Conservation (phyloP, 140 eudicot species). For the Bidens hawaiensis region DNA sequence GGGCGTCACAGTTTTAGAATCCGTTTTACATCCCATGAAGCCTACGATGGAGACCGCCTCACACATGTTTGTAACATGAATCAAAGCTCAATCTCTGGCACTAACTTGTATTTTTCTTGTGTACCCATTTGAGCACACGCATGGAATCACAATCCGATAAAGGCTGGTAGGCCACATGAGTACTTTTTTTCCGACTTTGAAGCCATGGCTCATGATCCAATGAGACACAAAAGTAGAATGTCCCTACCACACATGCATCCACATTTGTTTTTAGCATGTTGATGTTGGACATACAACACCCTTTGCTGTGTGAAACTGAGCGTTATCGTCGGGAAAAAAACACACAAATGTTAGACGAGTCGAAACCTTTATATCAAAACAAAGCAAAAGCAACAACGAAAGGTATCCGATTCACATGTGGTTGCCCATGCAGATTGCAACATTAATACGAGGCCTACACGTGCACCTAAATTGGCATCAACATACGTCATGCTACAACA, state of each 20-base stretch:
- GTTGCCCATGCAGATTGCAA: constrained; percentile 1
- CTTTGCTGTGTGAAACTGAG: constrained; percentile 27
- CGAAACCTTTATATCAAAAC: constrained; percentile 5
- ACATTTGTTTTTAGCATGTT: constrained; percentile 25
- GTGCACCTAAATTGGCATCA: constrained; percentile 18
- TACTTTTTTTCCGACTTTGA: constrained; percentile 17
- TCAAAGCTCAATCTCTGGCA: not conserved
- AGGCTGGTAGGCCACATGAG: not conserved
- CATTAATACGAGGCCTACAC: constrained; percentile 2
- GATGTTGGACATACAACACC: constrained; percentile 14
- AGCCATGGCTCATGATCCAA: constrained; percentile 34
- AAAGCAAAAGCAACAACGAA: constrained; percentile 30
- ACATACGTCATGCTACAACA: not conserved
- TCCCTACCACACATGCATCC: constrained; percentile 40
- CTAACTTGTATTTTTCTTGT: constrained; percentile 23
- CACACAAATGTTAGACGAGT: constrained; percentile 14
- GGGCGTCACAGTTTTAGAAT: too few species aligned
- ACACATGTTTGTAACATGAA: not conserved
- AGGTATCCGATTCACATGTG: constrained; percentile 34
- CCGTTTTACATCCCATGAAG: not conserved
- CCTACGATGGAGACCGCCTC: too few species aligned
- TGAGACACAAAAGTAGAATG: constrained; percentile 14
- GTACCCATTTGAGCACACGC: constrained; percentile 39
- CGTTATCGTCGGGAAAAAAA: constrained; percentile 20
- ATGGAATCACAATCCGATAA: constrained; percentile 32